Evolutionary conservation across 306 rosid species (phyloP).

Genomic region (Amphicarpaea edgeworthii): DNA sequence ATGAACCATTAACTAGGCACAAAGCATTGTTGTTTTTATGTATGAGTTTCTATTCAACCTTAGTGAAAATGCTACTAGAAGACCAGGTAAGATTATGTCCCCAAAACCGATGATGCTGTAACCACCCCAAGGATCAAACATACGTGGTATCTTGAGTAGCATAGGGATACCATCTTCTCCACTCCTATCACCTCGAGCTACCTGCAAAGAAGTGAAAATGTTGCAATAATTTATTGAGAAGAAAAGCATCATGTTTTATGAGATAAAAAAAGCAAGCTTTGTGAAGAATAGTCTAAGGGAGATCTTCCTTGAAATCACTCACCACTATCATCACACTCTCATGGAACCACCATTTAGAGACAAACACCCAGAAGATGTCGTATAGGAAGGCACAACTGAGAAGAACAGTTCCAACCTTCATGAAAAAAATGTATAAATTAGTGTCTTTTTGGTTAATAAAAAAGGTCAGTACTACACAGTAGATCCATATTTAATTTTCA

Average conservation of each 20-base stretch:
- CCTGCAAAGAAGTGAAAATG: conserved; percentile 58
- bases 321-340: conserved; percentile 99
- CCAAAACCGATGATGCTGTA: conserved; percentile 97
- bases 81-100: conserved; percentile 95
- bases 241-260: conserved; percentile 17
- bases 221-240: conserved; percentile 5
- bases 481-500: conserved; percentile 23
- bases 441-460: conserved; percentile 16
- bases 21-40: conserved; percentile 23
- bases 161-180: conserved; percentile 99
- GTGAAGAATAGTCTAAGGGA: neutral
- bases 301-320: conserved; percentile 43
- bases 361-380: conserved; percentile 96
- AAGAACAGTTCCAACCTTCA: conserved; percentile 95
- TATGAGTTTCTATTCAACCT: conserved; percentile 61
- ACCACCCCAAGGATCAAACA: conserved; percentile 99
- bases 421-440: conserved; percentile 18
- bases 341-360: conserved; percentile 92
- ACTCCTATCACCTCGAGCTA: conserved; percentile 92
- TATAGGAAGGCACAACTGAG: conserved; percentile 93
- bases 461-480: conserved; percentile 4
- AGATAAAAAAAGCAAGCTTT: conserved; percentile 12
- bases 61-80: conserved; percentile 87
- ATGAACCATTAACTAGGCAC: neutral
- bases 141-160: conserved; percentile 93